phyloP scores from a whole-genome alignment of 179 eudicot genomes.

The Nepenthes alata region DNA sequence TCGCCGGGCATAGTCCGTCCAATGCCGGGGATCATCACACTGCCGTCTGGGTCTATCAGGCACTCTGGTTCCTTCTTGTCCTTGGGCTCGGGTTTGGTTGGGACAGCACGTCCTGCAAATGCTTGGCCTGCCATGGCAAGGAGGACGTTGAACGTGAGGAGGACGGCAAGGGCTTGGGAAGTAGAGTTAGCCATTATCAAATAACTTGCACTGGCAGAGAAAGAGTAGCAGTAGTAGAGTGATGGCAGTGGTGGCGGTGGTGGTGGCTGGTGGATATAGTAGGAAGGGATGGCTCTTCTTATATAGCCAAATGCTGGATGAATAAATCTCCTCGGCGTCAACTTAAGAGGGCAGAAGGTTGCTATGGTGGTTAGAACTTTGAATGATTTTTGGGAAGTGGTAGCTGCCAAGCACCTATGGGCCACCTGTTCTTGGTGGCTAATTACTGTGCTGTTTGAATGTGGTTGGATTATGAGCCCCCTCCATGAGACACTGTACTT shows the following conservation, averaged over 20 bases:
- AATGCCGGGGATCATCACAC: neutral
- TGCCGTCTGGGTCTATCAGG: constrained; percentile 1
- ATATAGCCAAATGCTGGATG: no score
- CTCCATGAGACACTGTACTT: neutral
- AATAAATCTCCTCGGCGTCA: no score
- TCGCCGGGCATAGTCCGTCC: neutral
- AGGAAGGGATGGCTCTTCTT: no score
- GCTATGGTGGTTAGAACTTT: no score
- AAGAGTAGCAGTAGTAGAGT: no score
- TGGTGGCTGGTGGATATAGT: no score
- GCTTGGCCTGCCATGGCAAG: neutral
- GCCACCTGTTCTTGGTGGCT: neutral
- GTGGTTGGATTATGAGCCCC: neutral
- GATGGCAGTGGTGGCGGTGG: no score
- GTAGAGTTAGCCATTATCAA: neutral
- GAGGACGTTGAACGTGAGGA: neutral
- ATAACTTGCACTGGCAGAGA: neutral
- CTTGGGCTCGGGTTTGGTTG: neutral
- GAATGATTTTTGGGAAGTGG: neutral
- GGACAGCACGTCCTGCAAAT: neutral
- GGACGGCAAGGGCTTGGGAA: neutral
- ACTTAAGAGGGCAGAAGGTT: no score
- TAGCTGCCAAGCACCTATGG: neutral
- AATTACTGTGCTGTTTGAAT: neutral
- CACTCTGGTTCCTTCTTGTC: neutral